phyloP scores from a whole-genome alignment of 495 filamentous ascomycete genomes.

The Pseudomonodictys pantanalensis region DNA sequence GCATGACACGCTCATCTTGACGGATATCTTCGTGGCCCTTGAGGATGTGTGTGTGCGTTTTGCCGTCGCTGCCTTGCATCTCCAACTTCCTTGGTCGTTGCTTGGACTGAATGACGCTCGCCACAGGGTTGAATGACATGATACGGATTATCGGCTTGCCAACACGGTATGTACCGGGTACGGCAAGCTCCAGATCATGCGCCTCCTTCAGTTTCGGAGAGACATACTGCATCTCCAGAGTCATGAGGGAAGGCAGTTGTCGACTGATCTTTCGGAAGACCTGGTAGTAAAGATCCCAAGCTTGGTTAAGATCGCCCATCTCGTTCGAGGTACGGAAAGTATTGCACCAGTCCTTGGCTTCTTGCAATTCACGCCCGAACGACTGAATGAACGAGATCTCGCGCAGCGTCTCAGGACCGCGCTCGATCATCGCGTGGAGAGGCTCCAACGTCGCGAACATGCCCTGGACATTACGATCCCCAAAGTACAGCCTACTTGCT shows the following conservation, averaged over 20 bases:
- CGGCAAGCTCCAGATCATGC: slow-evolving; percentile 80
- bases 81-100: slow-evolving; percentile 89
- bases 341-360: slow-evolving; percentile 91
- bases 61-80: slow-evolving; percentile 83
- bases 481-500: slow-evolving; percentile 84
- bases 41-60: slow-evolving; percentile 76
- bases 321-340: slow-evolving; percentile 85
- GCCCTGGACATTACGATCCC: slow-evolving; percentile 91
- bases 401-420: slow-evolving; percentile 84
- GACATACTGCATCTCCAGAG: slow-evolving; percentile 92
- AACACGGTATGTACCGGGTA: slow-evolving; percentile 89
- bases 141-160: slow-evolving; percentile 84
- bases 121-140: slow-evolving; percentile 79
- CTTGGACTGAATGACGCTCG: slow-evolving; percentile 93
- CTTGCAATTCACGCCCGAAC: slow-evolving; percentile 89
- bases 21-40: slow-evolving; percentile 99
- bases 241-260: slow-evolving; percentile 85
- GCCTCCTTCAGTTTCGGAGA: slow-evolving; percentile 86
- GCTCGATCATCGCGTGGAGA: slow-evolving; percentile 85
- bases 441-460: slow-evolving; percentile 92
- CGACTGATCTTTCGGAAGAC: slow-evolving; percentile 94
- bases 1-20: slow-evolving; percentile 99
- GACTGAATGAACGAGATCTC: slow-evolving; percentile 98
- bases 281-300: slow-evolving; percentile 98
- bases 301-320: slow-evolving; percentile 90